Evolutionary conservation across 768 basidiomycete species (phyloP), one percentile per base, ranked within the genome.

Genomic region (Russula sp.): DNA sequence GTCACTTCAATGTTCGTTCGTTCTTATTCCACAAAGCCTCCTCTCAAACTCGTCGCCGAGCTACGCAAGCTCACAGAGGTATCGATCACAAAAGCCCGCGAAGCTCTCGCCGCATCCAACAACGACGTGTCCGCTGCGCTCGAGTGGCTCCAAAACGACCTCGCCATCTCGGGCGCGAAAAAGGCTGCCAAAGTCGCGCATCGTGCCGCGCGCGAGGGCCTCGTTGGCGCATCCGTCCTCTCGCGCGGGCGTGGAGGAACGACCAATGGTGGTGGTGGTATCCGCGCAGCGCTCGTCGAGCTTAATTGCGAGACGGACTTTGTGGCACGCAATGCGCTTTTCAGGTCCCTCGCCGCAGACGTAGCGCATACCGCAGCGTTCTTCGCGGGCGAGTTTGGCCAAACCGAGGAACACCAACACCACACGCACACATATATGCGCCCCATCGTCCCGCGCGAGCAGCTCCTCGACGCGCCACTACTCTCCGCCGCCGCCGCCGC

Each of bases 261-360:
- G 25, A 29, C 25, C n/a, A n/a, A n/a, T n/a, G n/a, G n/a, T n/a
- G n/a, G 25, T 9, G 79, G 79, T 1, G 78, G 81, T 42, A 74
- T 90, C 39, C 83, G 90, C 41, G 93, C 89, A 11, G 85, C 88
- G 20, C 88, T 97, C 82, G 77, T 98, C 59, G 95, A 98, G 73
- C 77, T 97, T 63, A 92, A 91, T 67, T 98, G 95, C 76, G 95
- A 98, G 76, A 97, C 95, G 56, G 95, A 98, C 75, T 98, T 97
- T 71, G 95, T 98, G 34, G 91, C 86, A 25, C 76, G 90, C 65
- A 95, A 92, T 68, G 83, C 87, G 60, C 77, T 93, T 13, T 98
- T 98, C 69, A 79, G 83, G 16, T 78, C 79, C 57, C 81, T 95
- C 42, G 87, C 89, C 13, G 78, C 80, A 43, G 85, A 91, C 67